These are phyloP conservation scores for Tolypocladium paradoxum DNA, from an alignment of 2,329 filamentous ascomycete genomes.

Conservation along the genomic window DNA sequence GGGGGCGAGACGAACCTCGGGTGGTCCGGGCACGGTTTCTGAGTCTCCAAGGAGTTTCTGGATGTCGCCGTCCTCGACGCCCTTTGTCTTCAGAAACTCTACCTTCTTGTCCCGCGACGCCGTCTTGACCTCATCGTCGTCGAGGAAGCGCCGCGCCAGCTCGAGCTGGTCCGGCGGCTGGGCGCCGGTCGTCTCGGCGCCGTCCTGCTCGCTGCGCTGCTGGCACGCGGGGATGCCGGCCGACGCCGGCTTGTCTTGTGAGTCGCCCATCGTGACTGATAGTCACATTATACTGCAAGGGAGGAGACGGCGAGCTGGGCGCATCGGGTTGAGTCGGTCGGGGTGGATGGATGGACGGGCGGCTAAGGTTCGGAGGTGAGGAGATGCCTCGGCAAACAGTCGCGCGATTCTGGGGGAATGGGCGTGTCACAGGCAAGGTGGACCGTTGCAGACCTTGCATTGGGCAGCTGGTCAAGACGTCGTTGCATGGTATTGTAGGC, in stretches of 20 bases:
- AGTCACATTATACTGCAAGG: neutral
- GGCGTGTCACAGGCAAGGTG: neutral
- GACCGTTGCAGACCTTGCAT: neutral
- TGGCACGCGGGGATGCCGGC: slow-evolving; percentile 21
- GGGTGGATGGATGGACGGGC: neutral
- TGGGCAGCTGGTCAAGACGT: neutral
- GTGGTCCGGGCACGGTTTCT: slow-evolving; percentile 5
- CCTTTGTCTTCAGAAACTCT: slow-evolving; percentile 69
- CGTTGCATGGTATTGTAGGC: no score
- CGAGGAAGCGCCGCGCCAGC: slow-evolving; percentile 64
- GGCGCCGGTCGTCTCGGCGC: slow-evolving; percentile 6
- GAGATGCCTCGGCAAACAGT: slow-evolving; percentile 5
- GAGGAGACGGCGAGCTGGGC: neutral
- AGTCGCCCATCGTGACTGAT: slow-evolving; percentile 19
- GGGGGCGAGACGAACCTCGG: slow-evolving; percentile 8
- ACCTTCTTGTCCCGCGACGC: slow-evolving; percentile 62
- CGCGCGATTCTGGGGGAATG: neutral
- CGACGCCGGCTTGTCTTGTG: slow-evolving; percentile 14
- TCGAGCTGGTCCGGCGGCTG: slow-evolving; percentile 28
- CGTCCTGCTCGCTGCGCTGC: slow-evolving; percentile 9
- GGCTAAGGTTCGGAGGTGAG: slow-evolving; percentile 6
- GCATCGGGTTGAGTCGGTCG: neutral
- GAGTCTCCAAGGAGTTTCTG: slow-evolving; percentile 45
- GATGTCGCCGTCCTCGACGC: slow-evolving; percentile 57
- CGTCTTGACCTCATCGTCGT: slow-evolving; percentile 61